Percentiles rank a stretch among this genome's conserved stretches.
Evolutionary conservation across 1,284 basidiomycete genomes (phyloP).

Genomic region (Psilocybe mexicana): DNA sequence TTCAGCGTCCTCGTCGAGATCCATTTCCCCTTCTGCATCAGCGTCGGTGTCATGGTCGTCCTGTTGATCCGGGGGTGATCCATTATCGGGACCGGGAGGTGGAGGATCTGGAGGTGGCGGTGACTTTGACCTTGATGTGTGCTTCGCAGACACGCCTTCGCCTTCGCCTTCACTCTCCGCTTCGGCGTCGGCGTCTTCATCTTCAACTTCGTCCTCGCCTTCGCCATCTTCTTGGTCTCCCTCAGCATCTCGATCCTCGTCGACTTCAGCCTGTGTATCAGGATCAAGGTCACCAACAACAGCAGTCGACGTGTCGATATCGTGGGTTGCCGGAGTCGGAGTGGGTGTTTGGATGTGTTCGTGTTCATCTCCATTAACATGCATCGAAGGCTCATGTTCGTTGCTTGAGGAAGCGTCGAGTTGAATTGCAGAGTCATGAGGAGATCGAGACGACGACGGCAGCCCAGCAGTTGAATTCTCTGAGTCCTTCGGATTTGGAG

Average conservation of each 20-base stretch:
- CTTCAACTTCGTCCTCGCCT: slow-evolving; percentile 4
- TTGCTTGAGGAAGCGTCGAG: neutral
- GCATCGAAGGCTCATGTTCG: neutral
- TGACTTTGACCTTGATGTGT: slow-evolving; percentile 17
- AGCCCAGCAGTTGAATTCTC: neutral
- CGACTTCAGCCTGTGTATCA: slow-evolving; percentile 8
- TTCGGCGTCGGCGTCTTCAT: slow-evolving; percentile 4
- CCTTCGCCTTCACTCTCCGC: slow-evolving; percentile 6
- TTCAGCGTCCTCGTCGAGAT: slow-evolving; percentile 24
- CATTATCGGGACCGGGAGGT: slow-evolving; percentile 13
- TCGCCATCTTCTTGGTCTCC: slow-evolving; percentile 19
- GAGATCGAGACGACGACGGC: neutral
- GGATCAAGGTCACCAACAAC: neutral
- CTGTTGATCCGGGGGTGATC: slow-evolving; percentile 17
- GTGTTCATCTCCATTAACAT: neutral
- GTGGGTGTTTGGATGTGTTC: neutral
- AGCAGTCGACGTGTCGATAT: neutral
- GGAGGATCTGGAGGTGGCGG: slow-evolving; percentile 21
- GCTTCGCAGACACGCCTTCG: slow-evolving; percentile 1
- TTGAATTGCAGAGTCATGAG: neutral
- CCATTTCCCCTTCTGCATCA: slow-evolving; percentile 34
- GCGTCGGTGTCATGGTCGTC: slow-evolving; percentile 30
- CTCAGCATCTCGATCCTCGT: slow-evolving; percentile 11
- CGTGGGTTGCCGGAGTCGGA: neutral
- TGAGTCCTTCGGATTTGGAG: neutral